Evolutionary conservation across 148 eudicot species (phyloP).

Genomic region (Chenopodium quinoa): DNA sequence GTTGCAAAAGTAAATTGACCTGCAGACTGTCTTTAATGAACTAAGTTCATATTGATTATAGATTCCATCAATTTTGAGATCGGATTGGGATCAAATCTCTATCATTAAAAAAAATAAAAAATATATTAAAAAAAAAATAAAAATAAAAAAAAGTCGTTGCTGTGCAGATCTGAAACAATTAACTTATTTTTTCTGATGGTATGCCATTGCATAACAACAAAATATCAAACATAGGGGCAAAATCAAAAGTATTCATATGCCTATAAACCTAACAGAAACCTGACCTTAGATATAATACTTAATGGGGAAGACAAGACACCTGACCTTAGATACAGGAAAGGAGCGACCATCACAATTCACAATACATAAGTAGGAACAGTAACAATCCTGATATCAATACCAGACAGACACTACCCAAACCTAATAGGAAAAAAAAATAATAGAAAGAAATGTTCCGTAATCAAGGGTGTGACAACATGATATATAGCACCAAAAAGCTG

Average conservation of each 20-base stretch:
- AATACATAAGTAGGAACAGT: neutral
- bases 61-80: too few relatives aligned
- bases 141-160: too few relatives aligned
- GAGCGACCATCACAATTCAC: too few relatives aligned
- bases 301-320: neutral
- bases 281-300: neutral
- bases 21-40: neutral
- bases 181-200: neutral
- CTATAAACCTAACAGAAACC: too few relatives aligned
- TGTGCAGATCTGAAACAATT: neutral
- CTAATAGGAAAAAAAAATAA: neutral
- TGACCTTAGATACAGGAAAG: neutral
- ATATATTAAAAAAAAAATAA: too few relatives aligned
- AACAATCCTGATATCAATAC: neutral
- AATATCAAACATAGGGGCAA: neutral
- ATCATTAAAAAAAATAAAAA: too few relatives aligned
- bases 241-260: neutral
- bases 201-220: too few relatives aligned
- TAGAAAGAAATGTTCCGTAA: neutral
- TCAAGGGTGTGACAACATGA: neutral
- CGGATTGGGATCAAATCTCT: too few relatives aligned
- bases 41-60: neutral
- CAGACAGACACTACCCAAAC: neutral
- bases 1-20: neutral
- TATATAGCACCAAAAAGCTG: neutral